Base-by-base conservation (phyloP, 805 yeast species). In the Wickerhamiella dianesei region DNA sequence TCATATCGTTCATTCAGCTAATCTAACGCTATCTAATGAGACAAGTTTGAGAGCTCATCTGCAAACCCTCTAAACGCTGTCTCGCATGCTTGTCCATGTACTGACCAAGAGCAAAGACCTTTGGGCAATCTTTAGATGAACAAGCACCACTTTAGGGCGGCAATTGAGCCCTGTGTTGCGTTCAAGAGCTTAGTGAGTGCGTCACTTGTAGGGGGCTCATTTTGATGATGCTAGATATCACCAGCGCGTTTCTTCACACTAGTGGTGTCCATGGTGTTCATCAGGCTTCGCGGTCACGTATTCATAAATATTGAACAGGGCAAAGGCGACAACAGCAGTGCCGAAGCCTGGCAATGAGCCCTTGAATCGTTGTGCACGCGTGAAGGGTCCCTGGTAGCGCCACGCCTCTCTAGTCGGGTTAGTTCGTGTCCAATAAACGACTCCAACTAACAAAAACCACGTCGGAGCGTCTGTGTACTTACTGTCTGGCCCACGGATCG, bases 351-450 rank as follows among this genome's bases (percentile, higher is more conserved):
- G 95, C 59, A 85, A 75, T 14, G 83, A 72, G 48, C 77, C 77
- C 58, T 72, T 77, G 64, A 77, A 79, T 56, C 92, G 71, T 65
- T 79, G 77, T 44, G 67, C 65, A 56, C 85, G 76, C 46, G 82
- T 72, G 68, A 85, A 85, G 45, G 79, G 83, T 50, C 92, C 94
- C 59, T 77, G 80, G 66, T 78, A 81, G 72, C 94, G 79, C 95
- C 95, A 84, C 42, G 94, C 92, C 63, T 84, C 94, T 73, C 41
- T 18, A 39, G 41, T 17, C 21, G 21, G 21, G 25, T 18, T 39
- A 39, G 25, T 39, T 39, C 16, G 9, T 5, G 41, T 12, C 12
- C 25, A 19, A 36, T 36, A 5, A 6, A n/a, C 19, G 17, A n/a
- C 14, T 5, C 19, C 17, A 6, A 14, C 5, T 5, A n/a, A 6